phyloP scores from a whole-genome alignment of 2,329 filamentous ascomycete species.

The Neurospora crassa region DNA sequence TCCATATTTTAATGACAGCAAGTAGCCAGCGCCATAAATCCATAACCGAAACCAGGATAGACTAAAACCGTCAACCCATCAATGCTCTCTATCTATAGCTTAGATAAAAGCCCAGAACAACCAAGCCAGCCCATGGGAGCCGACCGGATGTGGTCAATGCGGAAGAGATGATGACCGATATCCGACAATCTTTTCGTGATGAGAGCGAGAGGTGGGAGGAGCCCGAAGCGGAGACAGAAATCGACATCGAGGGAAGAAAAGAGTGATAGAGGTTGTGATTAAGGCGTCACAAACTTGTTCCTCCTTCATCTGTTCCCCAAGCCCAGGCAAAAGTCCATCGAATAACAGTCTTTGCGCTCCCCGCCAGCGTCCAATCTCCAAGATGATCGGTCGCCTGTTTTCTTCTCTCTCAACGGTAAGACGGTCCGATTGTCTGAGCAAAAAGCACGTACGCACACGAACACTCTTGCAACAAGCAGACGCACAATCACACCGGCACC shows the following conservation, averaged over 20 bases:
- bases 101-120: not conserved
- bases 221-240: no score
- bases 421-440: not conserved
- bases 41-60: not conserved
- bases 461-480: not conserved
- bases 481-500: not conserved
- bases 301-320: not conserved
- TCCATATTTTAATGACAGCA: not conserved
- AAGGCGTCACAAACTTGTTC: not conserved
- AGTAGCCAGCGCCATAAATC: not conserved
- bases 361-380: not conserved
- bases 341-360: not conserved
- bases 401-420: not conserved
- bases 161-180: not conserved
- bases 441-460: not conserved
- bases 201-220: no score
- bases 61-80: not conserved
- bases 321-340: not conserved
- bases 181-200: not conserved
- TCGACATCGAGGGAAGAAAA: no score
- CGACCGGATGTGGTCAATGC: not conserved
- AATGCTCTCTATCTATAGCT: not conserved
- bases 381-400: not conserved
- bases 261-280: not conserved
- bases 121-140: not conserved